Evolutionary conservation across 371 early-diverging fungal genomes (phyloP).

Genomic region (Apophysomyces trapeziformis): DNA sequence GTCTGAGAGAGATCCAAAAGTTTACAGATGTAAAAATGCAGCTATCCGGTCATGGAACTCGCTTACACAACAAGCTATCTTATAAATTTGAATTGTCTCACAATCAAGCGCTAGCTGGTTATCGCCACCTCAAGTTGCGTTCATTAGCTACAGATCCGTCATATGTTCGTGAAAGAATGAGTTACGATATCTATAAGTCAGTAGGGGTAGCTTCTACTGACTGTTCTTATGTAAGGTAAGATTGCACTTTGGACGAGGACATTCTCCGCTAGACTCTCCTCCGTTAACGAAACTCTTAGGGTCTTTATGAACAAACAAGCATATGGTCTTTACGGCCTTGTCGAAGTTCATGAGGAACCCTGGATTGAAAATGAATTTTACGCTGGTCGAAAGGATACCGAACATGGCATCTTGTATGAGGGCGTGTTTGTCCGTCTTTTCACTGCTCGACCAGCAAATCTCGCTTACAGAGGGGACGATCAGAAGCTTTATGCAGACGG

Average conservation of each 20-base stretch:
- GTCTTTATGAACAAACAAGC: slow-evolving; percentile 39
- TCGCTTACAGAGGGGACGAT: slow-evolving; percentile 25
- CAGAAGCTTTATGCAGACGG: slow-evolving; percentile 26
- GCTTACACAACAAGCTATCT: slow-evolving; percentile 31
- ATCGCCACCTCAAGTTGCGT: slow-evolving; percentile 36
- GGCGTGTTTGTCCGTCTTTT: slow-evolving; percentile 19
- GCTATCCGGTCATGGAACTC: slow-evolving; percentile 39
- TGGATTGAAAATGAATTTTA: slow-evolving; percentile 44
- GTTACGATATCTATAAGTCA: slow-evolving; percentile 30
- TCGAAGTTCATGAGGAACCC: slow-evolving; percentile 39
- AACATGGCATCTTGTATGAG: slow-evolving; percentile 43
- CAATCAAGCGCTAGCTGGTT: slow-evolving; percentile 24
- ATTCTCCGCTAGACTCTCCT: neutral
- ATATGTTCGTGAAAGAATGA: slow-evolving; percentile 39
- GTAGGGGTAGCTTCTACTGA: slow-evolving; percentile 31
- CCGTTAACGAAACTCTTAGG: slow-evolving; percentile 14
- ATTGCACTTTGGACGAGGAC: neutral
- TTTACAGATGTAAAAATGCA: slow-evolving; percentile 27
- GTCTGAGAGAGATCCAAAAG: slow-evolving; percentile 21
- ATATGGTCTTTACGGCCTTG: slow-evolving; percentile 41
- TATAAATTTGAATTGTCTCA: slow-evolving; percentile 38
- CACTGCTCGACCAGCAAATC: slow-evolving; percentile 24
- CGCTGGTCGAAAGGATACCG: slow-evolving; percentile 27
- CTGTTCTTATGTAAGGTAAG: slow-evolving; percentile 29
- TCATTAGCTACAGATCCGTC: slow-evolving; percentile 40